A percentile compares a stretch with the other conserved stretches of the same genome.
Conservation (phyloP, 441 rosid genomes). For the Gossypium lobatum region DNA sequence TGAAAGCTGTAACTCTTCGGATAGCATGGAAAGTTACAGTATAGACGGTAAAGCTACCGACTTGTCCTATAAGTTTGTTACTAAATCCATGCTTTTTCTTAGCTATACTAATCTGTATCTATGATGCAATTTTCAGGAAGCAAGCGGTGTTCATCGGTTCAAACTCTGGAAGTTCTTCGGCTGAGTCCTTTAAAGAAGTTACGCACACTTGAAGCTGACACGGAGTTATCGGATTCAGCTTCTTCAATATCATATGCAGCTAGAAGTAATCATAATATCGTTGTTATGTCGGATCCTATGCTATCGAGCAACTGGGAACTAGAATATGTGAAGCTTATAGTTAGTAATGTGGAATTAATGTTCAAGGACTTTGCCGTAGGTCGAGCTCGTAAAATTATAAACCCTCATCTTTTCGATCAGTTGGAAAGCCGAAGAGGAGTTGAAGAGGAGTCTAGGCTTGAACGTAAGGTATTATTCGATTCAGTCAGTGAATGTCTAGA, state of each 20-base stretch:
- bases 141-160: slow-evolving; percentile 44
- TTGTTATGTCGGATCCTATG: slow-evolving; percentile 9
- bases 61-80: background rate
- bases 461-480: slow-evolving; percentile 59
- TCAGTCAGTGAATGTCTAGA: slow-evolving; percentile 62
- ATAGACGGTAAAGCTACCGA: slow-evolving; percentile 35
- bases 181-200: slow-evolving; percentile 33
- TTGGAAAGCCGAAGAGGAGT: slow-evolving; percentile 44
- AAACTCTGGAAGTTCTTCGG: slow-evolving; percentile 42
- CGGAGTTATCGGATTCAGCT: slow-evolving; percentile 62
- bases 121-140: slow-evolving; percentile 35
- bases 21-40: slow-evolving; percentile 46
- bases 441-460: slow-evolving; percentile 30
- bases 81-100: background rate
- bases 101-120: slow-evolving; percentile 13
- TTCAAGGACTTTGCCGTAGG: slow-evolving; percentile 60
- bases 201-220: slow-evolving; percentile 38
- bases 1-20: slow-evolving; percentile 62
- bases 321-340: slow-evolving; percentile 56
- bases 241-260: slow-evolving; percentile 42
- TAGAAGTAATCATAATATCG: slow-evolving; percentile 20
- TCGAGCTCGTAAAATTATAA: slow-evolving; percentile 34
- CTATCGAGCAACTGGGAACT: slow-evolving; percentile 49
- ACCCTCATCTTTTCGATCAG: slow-evolving; percentile 57
- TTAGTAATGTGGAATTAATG: slow-evolving; percentile 53